Evolutionary conservation across 176 grass and related monocot genomes (phyloP).

Genomic region (Ananas comosus): DNA sequence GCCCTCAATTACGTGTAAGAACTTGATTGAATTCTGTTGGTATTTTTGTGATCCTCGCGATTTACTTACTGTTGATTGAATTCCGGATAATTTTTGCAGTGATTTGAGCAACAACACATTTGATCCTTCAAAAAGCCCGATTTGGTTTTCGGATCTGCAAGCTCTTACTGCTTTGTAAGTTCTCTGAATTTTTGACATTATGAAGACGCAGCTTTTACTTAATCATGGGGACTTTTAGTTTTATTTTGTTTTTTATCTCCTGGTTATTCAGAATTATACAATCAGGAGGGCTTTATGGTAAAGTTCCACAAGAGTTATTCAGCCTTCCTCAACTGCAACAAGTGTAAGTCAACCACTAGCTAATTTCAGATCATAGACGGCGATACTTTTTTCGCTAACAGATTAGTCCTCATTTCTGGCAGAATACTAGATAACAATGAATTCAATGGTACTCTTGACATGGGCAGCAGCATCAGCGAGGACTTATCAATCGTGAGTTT

Average conservation of each 20-base stretch:
- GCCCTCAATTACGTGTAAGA: constrained; percentile 72
- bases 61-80: background rate
- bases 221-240: background rate
- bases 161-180: constrained; percentile 68
- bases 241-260: background rate
- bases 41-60: background rate
- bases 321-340: constrained; percentile 57
- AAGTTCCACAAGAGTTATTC: constrained; percentile 48
- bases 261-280: constrained; percentile 56
- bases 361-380: background rate
- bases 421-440: constrained; percentile 70
- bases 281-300: constrained; percentile 56
- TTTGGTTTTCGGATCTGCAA: constrained; percentile 60
- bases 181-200: background rate
- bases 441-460: constrained; percentile 69
- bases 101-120: constrained; percentile 96
- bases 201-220: constrained; percentile 8
- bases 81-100: constrained; percentile 24
- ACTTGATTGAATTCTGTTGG: constrained; percentile 12
- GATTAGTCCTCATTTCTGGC: background rate
- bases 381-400: too few relatives aligned
- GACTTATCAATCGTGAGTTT: constrained; percentile 72
- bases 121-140: constrained; percentile 50
- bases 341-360: constrained; percentile 52
- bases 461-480: constrained; percentile 51